Base-by-base conservation (phyloP, 192 early-diverging fungal species). In the Entophlyctis helioformis region DNA sequence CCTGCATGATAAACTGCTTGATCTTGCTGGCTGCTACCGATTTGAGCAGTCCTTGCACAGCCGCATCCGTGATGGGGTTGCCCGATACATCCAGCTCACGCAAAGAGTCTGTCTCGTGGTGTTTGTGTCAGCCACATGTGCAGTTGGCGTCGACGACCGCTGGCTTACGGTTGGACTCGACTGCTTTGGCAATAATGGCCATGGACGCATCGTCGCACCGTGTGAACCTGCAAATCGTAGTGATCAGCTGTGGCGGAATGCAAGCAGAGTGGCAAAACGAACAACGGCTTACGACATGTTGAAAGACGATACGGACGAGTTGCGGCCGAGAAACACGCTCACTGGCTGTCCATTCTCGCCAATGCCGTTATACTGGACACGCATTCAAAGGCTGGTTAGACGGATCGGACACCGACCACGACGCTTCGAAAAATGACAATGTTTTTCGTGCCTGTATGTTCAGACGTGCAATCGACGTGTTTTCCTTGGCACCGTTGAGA, bases 71-170 rank as follows among this genome's bases (percentile, higher is more conserved):
- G 37, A 66, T 56, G n/a, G 56, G 45, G 39, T 74, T 74, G 24
- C 63, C 67, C 4, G 72, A 74, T 10, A 67, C 25, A 45, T 74
- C 60, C 31, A 74, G 44, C 23, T 69, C 66, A 19, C 31, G 53
- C n/a, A 68, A 40, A 24, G 52, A 51, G 35, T 56, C 57, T 59
- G 33, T 4, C 28, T 42, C 6, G 23, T n/a, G n/a, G n/a, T n/a
- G n/a, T n/a, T n/a, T n/a, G n/a, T n/a, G n/a, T n/a, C n/a, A n/a
- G n/a, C n/a, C n/a, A n/a, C n/a, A n/a, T n/a, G n/a, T n/a, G n/a
- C n/a, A n/a, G n/a, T n/a, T n/a, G 2, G 0, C 34, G 35, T 39
- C 4, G 29, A 6, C 51, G 12, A 29, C n/a, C 19, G 11, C 15
- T 16, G 40, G 28, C 61, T 36, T 59, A 59, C 66, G 60, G 48